Percentiles rank a stretch among this genome's conserved stretches.
Evolutionary conservation across 495 filamentous ascomycete genomes (phyloP).

Genomic region (Podospora bellae-mahoneyi): DNA sequence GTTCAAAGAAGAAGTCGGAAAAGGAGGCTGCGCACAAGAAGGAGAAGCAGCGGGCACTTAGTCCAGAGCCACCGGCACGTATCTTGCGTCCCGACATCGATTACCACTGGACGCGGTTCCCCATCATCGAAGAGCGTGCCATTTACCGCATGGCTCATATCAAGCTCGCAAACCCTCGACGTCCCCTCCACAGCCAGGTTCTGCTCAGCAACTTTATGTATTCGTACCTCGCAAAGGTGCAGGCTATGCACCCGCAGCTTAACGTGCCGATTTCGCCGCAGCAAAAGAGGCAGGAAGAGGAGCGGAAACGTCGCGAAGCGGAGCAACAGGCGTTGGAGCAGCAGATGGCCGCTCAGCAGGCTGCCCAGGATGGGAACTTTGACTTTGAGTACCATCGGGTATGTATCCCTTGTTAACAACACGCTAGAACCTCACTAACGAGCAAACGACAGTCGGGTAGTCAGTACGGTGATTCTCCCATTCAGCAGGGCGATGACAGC

Average conservation of each 20-base stretch:
- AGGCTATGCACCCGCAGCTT: slow-evolving; percentile 94
- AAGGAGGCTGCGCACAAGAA: slow-evolving; percentile 66
- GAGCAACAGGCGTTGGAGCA: slow-evolving; percentile 41
- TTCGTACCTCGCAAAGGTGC: slow-evolving; percentile 96
- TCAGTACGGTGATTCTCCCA: slow-evolving; percentile 43
- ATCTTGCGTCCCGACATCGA: slow-evolving; percentile 80
- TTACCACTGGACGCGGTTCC: slow-evolving; percentile 93
- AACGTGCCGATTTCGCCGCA: slow-evolving; percentile 67
- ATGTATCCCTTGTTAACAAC: slow-evolving; percentile 24
- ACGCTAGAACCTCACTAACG: slow-evolving; percentile 3
- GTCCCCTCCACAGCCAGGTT: slow-evolving; percentile 90
- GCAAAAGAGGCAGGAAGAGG: slow-evolving; percentile 58
- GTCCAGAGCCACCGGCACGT: slow-evolving; percentile 72
- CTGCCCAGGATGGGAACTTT: slow-evolving; percentile 39
- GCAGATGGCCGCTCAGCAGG: slow-evolving; percentile 27
- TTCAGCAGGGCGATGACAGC: slow-evolving; percentile 31
- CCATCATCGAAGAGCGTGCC: slow-evolving; percentile 91
- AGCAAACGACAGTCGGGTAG: slow-evolving; percentile 33
- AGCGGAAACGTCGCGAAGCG: slow-evolving; percentile 64
- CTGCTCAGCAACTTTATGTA: slow-evolving; percentile 99
- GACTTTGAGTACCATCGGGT: slow-evolving; percentile 54
- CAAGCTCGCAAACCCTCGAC: slow-evolving; percentile 94
- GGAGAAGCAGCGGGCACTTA: slow-evolving; percentile 66
- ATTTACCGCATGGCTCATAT: slow-evolving; percentile 99
- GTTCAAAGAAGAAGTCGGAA: slow-evolving; percentile 71